Conservation (phyloP, 768 basidiomycete species). For the Pleurotus sapidus region DNA sequence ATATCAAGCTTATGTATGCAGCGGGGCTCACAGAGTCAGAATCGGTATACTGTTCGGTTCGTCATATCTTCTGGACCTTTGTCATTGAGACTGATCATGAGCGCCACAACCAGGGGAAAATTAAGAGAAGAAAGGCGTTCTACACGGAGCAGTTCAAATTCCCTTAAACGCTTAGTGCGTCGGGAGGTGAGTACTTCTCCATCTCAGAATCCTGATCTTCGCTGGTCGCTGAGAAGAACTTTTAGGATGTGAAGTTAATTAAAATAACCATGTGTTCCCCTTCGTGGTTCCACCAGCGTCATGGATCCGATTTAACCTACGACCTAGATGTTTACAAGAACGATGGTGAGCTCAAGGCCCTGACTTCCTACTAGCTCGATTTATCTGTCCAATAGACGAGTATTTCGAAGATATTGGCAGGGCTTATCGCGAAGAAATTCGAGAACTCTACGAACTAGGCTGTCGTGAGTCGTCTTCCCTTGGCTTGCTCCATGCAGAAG, state of each 20-base stretch:
- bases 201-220: not conserved
- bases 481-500: not conserved
- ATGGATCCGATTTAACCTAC: slow-evolving; percentile 57
- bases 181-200: slow-evolving; percentile 38
- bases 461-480: slow-evolving; percentile 42
- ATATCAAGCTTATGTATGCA: slow-evolving; percentile 38
- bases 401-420: slow-evolving; percentile 47
- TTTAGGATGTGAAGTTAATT: slow-evolving; percentile 59
- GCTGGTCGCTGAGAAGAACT: slow-evolving; percentile 7
- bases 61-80: slow-evolving; percentile 4
- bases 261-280: slow-evolving; percentile 74
- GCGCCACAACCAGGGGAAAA: slow-evolving; percentile 45
- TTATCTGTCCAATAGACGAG: slow-evolving; percentile 31
- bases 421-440: slow-evolving; percentile 47
- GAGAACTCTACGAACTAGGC: slow-evolving; percentile 43
- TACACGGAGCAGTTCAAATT: slow-evolving; percentile 64
- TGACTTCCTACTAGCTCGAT: not conserved
- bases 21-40: slow-evolving; percentile 35
- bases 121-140: slow-evolving; percentile 58
- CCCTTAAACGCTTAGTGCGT: slow-evolving; percentile 52
- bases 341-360: slow-evolving; percentile 40
- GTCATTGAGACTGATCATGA: too few species aligned
- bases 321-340: slow-evolving; percentile 56
- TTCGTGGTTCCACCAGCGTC: slow-evolving; percentile 69
- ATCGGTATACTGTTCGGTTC: slow-evolving; percentile 42